phyloP scores from a whole-genome alignment of 2,329 filamentous ascomycete species.

The Xylaria sp. region DNA sequence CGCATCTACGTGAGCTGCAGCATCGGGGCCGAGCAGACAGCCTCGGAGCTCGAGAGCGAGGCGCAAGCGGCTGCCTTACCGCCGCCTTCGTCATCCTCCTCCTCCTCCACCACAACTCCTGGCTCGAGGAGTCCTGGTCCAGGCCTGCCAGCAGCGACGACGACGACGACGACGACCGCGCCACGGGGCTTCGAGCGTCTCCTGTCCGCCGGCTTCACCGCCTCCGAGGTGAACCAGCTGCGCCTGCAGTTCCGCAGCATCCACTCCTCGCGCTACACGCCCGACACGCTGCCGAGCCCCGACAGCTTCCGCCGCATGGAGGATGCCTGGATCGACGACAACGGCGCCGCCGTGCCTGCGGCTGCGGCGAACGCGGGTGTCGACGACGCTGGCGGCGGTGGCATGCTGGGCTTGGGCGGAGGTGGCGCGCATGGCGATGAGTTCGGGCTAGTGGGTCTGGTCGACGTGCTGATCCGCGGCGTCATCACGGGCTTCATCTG shows the following conservation, averaged over 20 bases:
- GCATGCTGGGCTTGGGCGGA: slow-evolving; percentile 48
- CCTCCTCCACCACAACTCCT: slow-evolving; percentile 22
- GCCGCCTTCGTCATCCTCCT: slow-evolving; percentile 24
- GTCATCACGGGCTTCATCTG: slow-evolving; percentile 95
- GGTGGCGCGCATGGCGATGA: slow-evolving; percentile 57
- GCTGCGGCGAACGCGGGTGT: slow-evolving; percentile 49
- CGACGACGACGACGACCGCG: slow-evolving; percentile 56
- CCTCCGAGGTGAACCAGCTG: slow-evolving; percentile 83
- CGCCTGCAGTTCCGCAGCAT: slow-evolving; percentile 90
- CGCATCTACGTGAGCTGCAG: slow-evolving; percentile 93
- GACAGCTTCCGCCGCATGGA: slow-evolving; percentile 81
- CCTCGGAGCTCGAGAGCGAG: slow-evolving; percentile 76
- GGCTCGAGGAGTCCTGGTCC: no score
- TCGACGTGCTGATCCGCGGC: slow-evolving; percentile 89
- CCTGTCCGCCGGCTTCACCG: slow-evolving; percentile 81
- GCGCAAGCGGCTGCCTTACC: slow-evolving; percentile 54
- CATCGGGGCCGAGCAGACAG: slow-evolving; percentile 78
- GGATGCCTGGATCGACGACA: slow-evolving; percentile 89
- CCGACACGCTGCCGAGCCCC: slow-evolving; percentile 87
- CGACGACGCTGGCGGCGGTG: slow-evolving; percentile 47
- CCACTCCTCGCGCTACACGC: slow-evolving; percentile 82
- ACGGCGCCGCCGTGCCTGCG: slow-evolving; percentile 51
- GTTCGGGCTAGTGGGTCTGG: slow-evolving; percentile 62
- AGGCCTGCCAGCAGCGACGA: not conserved
- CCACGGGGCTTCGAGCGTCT: slow-evolving; percentile 90